Base-by-base conservation (phyloP, 805 yeast genomes). In the Kuraishia ogatae region DNA sequence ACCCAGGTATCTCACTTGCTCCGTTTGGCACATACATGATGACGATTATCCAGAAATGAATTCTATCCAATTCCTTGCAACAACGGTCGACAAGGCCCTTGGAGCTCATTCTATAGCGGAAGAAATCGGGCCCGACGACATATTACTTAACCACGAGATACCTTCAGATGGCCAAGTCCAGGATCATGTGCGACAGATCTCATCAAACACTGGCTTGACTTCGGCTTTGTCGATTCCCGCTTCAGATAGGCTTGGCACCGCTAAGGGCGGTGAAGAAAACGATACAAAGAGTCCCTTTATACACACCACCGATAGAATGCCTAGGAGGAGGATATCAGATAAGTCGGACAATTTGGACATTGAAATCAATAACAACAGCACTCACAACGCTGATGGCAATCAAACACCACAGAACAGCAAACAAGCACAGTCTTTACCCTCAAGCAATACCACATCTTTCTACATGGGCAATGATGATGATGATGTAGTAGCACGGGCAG, bases 11-110 rank as follows among this genome's bases (percentile, higher is more conserved):
- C 29, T 26, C 29, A 26, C 29, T 10, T 10, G 29, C 10, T 26
- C 10, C 29, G 5, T 26, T 26, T 26, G 6, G 17, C n/a, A 35
- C 43, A 35, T 15, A 35, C n/a, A n/a, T 35, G 17, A 22, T 47
- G 49, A 19, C 13, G 22, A 47, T 47, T 17, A 4, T 5, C 22
- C 29, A 19, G 35, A 47, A 28, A 66, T 67, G 71, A 67, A 67
- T 59, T 66, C 71, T 15, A 55, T 67, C 50, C 70, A 67, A 56
- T 63, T 66, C 54, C 56, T 67, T 54, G 69, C 69, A 47, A 62
- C 59, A 48, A 65, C 65, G 19, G 71, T 67, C 47, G 71, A 66
- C 50, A 66, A 61, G 56, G 68, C 69, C 23, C 60, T 66, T 28
- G 28, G 17, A 13, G 8, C 51, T n/a, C 52, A 50, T 17, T 55